Base-by-base conservation (phyloP, 352 stramenopile species). In the Phytopythium ostracodes region DNA sequence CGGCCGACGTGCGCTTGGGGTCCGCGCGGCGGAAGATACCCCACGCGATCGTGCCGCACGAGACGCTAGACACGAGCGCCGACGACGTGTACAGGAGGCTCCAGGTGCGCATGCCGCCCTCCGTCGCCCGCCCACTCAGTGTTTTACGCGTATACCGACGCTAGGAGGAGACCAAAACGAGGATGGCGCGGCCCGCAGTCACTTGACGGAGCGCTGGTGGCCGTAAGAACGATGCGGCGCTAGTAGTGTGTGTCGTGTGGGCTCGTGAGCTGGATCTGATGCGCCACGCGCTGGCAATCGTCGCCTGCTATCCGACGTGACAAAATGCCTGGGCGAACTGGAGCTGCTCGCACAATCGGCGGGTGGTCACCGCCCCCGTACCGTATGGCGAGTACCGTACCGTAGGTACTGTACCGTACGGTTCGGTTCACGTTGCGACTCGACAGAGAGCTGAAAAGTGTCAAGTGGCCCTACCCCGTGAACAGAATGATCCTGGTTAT, bases 51-150 rank as follows among this genome's bases (percentile, higher is more conserved):
- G 60, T 59, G 25, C 62, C 76, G n/a, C 72, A 72, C n/a, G 77
- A 66, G 25, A 73, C 47, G 46, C 67, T 76, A 42, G 72, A 76
- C 18, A 77, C 61, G 33, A 74, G 62, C 31, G 81, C 66, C 31
- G 77, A 84, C 1, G 44, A 47, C 44, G 71, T 72, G 53, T 84
- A 81, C 58, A 84, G 59, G 31, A 78, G 43, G 50, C 77, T 82
- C 77, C 75, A 87, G 12, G 72, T 22, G 15, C 64, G 67, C 70
- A 82, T 79, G 9, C 18, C 7, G 29, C 29, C 7, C n/a, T n/a
- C n/a, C n/a, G n/a, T n/a, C n/a, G n/a, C n/a, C n/a, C n/a, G n/a
- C n/a, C n/a, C n/a, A n/a, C n/a, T n/a, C n/a, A n/a, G n/a, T n/a
- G n/a, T n/a, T n/a, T n/a, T n/a, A n/a, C n/a, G n/a, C n/a, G n/a